Evolutionary conservation across 2,329 filamentous ascomycete species (phyloP).

Genomic region (Xylariaceae sp.): DNA sequence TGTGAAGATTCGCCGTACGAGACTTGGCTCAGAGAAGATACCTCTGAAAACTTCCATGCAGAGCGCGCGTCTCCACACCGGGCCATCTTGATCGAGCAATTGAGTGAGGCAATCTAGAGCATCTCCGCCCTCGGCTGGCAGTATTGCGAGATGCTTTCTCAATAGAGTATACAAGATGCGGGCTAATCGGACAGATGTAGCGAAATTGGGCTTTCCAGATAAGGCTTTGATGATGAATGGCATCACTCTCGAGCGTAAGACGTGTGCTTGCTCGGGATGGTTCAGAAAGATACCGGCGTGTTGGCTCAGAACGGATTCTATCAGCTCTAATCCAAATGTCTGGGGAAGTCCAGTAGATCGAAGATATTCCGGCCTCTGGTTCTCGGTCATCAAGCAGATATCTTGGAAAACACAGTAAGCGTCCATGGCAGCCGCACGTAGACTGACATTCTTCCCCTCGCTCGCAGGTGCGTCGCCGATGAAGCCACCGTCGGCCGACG

Average conservation of each 20-base stretch:
- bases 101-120: slow-evolving; percentile 78
- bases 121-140: slow-evolving; percentile 77
- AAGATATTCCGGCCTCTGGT: slow-evolving; percentile 77
- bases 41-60: slow-evolving; percentile 89
- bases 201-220: slow-evolving; percentile 74
- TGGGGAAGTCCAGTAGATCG: slow-evolving; percentile 73
- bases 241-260: slow-evolving; percentile 74
- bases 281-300: slow-evolving; percentile 74
- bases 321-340: slow-evolving; percentile 83
- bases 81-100: slow-evolving; percentile 80
- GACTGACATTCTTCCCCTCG: slow-evolving; percentile 54
- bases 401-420: slow-evolving; percentile 87
- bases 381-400: slow-evolving; percentile 81
- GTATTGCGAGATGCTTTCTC: slow-evolving; percentile 68
- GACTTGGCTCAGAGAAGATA: slow-evolving; percentile 74
- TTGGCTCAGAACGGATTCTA: slow-evolving; percentile 84
- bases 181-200: slow-evolving; percentile 75
- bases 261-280: slow-evolving; percentile 76
- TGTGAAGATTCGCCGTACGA: slow-evolving; percentile 75
- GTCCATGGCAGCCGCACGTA: slow-evolving; percentile 76
- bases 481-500: slow-evolving; percentile 46
- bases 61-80: slow-evolving; percentile 80
- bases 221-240: slow-evolving; percentile 76
- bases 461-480: slow-evolving; percentile 65
- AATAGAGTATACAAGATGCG: slow-evolving; percentile 81